These are phyloP conservation scores for Endogone sp. DNA, from an alignment of 192 early-diverging fungal genomes.

Conservation along the genomic window DNA sequence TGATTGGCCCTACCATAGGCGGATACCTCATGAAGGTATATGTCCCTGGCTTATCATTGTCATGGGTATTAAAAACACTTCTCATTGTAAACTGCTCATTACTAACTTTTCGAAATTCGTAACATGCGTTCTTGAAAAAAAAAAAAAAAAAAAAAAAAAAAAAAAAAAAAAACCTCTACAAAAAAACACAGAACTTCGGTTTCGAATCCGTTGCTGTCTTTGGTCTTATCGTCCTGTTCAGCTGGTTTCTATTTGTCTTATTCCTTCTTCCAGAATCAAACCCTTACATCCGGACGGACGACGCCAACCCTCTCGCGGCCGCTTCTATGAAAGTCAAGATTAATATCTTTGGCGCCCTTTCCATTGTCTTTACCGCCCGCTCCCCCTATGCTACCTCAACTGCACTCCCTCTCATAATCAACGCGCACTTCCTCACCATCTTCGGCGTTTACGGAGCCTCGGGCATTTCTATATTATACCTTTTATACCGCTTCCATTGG, in stretches of 20 bases:
- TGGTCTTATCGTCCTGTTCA: neutral
- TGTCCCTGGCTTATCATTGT: neutral
- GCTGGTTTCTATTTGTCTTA: neutral
- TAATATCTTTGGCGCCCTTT: neutral
- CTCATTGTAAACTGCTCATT: too few relatives aligned
- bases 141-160: too few relatives aligned
- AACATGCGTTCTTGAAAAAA: too few relatives aligned
- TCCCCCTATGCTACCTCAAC: neutral
- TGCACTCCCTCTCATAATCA: neutral
- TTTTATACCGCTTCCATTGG: neutral
- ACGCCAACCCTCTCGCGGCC: neutral
- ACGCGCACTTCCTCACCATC: neutral
- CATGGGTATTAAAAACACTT: too few relatives aligned
- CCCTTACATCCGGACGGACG: neutral
- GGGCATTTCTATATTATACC: slow-evolving; percentile 5
- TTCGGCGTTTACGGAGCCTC: neutral
- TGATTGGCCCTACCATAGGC: slow-evolving; percentile 1
- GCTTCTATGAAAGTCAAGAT: neutral
- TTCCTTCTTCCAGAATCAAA: neutral
- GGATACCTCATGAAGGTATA: slow-evolving; percentile 2
- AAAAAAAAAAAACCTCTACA: too few relatives aligned
- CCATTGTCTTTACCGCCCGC: neutral
- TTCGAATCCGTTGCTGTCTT: neutral
- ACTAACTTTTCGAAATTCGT: too few relatives aligned
- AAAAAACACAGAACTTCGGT: neutral